Evolutionary conservation across 257 asterid species (phyloP).

Genomic region (Echites panduratus): DNA sequence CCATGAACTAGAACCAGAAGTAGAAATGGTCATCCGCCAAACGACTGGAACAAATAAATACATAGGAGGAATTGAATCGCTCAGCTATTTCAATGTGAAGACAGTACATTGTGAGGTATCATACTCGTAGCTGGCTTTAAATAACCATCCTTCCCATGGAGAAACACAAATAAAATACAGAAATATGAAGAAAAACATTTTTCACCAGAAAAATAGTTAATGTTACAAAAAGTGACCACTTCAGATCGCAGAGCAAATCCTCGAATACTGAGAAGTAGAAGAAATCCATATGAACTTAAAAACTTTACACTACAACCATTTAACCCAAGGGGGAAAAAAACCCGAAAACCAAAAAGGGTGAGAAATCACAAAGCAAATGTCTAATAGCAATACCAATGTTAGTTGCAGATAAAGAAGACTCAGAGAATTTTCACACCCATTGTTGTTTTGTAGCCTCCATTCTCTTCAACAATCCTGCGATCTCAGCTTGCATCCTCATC

Average conservation of each 20-base stretch:
- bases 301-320: neutral
- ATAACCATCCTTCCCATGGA: too few relatives aligned
- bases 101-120: neutral
- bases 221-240: neutral
- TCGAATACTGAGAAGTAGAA: neutral
- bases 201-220: neutral
- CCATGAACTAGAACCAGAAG: neutral
- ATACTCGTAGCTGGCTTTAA: too few relatives aligned
- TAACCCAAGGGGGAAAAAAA: neutral
- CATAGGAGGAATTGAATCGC: neutral
- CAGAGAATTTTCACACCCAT: slow-evolving; percentile 34
- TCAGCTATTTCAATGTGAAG: neutral
- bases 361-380: slow-evolving; percentile 4
- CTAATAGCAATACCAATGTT: slow-evolving; percentile 1
- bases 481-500: slow-evolving; percentile 81
- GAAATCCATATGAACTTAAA: neutral
- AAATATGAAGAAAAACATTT: neutral
- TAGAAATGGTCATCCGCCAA: too few relatives aligned
- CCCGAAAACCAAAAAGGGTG: neutral
- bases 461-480: slow-evolving; percentile 78
- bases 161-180: too few relatives aligned
- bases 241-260: neutral
- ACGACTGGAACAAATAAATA: too few relatives aligned
- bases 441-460: slow-evolving; percentile 87
- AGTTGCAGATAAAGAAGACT: neutral